Evolutionary conservation across 768 basidiomycete genomes (phyloP), one percentile per base, ranked within the genome.

Genomic region (Rhizopogon vinicolor): DNA sequence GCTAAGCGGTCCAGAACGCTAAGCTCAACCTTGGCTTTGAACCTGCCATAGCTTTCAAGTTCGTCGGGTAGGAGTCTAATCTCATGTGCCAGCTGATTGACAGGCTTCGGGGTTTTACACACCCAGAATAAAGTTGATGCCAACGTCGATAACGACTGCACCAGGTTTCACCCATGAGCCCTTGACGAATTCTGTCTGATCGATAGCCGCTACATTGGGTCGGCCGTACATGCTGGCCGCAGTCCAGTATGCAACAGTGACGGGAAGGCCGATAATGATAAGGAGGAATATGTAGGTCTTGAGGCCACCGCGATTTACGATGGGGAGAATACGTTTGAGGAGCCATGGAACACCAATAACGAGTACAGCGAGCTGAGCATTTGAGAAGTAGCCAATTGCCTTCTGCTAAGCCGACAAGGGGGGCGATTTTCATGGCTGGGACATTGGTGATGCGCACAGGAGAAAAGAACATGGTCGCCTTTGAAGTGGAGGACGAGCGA

Each of bases 11-110:
- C 84, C 54, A 99, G 76, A 52, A 98, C 82, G 67, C 82, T 85
- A 49, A 98, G 82, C 69, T 95, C 93, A 51, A 99, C 88, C 76
- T 99, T 98, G 55, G 94, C 96, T 75, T 98, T 99, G 80, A 90
- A 95, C 68, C 87, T 87, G 41, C 96, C 96, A 64, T 98, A 98
- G 64, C 81, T 86, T 74, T 98, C 97, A 45, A 98, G 74, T 68
- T 99, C 96, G 60, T 89, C 84, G 0, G 87, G 78, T 41, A 86
- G 79, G 7, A 99, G 71, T 25, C 96, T 96, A 39, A 98, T 87
- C 73, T 98, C 96, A 42, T 77, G 73, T 2, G 92, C 95, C 44
- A 98, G 85, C 55, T 88, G 79, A 41, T 83, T 78, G 63, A 99
- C 74, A 6, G 87, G 89, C 72, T 98, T 98, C 16, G 96, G 96